Evolutionary conservation across 2,329 filamentous ascomycete genomes (phyloP), one percentile per base, ranked within the genome.

Genomic region (Ophiocordyceps camponoti-floridani): DNA sequence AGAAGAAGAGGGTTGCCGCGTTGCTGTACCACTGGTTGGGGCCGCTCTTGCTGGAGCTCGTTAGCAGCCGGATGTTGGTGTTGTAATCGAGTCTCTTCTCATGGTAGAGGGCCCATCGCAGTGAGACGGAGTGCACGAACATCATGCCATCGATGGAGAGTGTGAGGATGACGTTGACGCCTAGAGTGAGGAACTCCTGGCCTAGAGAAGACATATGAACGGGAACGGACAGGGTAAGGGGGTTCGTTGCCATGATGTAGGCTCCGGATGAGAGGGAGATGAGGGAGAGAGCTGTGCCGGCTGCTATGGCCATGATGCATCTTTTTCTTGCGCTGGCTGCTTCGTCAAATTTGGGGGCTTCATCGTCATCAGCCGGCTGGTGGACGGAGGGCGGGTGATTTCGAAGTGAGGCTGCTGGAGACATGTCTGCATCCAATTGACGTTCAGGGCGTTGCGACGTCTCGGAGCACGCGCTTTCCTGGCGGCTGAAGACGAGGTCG

Each of bases 101-200:
- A 10, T 13, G 31, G 38, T 40, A 42, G n/a, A 45, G 40, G 2
- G 44, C 44, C 44, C 44, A 45, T 10, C 44, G 44, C n/a, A 45
- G 38, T 27, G 44, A 45, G n/a, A 45, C 44, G 23, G 44, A 38
- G 28, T 45, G 44, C 5, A 35, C 27, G 30, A 41, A 45, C 44
- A 45, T 45, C 38, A 42, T 45, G 44, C 37, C 44, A 27, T 45
- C 44, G 44, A 41, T 45, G 38, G 38, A 45, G 16, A 45, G 12
- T 27, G 44, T 45, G 8, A 45, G n/a, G 3, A 41, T 27, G 18
- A 45, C 40, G 28, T 45, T 45, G 31, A 45, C n/a, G 16, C 13
- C 19, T 6, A 45, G 28, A 11, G 30, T 14, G 11, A 31, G 9
- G 6, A 46, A 5, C 33, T 46, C 40, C 14, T 23, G 23, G 19